Evolutionary conservation across 306 rosid genomes (phyloP), one percentile per base, ranked within the genome.

Genomic region (Lotus japonicus): DNA sequence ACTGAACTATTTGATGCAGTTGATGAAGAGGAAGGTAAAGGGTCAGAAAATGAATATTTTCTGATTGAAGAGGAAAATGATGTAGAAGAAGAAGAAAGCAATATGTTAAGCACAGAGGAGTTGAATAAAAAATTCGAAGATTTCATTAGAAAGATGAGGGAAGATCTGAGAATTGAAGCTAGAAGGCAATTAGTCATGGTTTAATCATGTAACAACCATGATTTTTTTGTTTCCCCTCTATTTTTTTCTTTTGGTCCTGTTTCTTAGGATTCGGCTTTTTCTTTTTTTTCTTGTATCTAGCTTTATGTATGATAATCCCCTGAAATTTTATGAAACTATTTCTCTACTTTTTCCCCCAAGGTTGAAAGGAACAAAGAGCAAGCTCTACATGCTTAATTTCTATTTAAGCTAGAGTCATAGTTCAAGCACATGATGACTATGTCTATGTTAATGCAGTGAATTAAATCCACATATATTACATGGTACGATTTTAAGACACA

Each of bases 41-140:
- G 8, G 39, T 73, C 77, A 35, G 68, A 73, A 52, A 10, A 0
- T 78, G 61, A 66, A 51, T 11, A 50, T 16, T 11, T 54, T 75
- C 13, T 79, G 39, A 21, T 9, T 62, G 81, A 46, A 54, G 36
- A 31, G 5, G 31, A 26, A 3, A 4, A 35, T 1, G 39, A 35
- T 3, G 83, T 66, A 3, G 78, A 48, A 13, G 92, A 76, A 19
- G 88, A 65, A 54, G 89, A 73, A 56, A 36, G 55, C 15, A 73
- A 75, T 46, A 54, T 1, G 75, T 36, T 87, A 45, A 89, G 84
- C 49, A 82, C 92, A 50, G 98, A 92, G 70, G 96, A 92, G 64
- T 38, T 89, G 52, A 87, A 92, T 80, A 83, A 81, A 81, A 92
- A 81, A 54, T 76, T 89, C 50, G 98, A 92, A 55, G 96, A 92